These are phyloP conservation scores for Chenopodium album DNA, from an alignment of 148 eudicot species.

Conservation along the genomic window DNA sequence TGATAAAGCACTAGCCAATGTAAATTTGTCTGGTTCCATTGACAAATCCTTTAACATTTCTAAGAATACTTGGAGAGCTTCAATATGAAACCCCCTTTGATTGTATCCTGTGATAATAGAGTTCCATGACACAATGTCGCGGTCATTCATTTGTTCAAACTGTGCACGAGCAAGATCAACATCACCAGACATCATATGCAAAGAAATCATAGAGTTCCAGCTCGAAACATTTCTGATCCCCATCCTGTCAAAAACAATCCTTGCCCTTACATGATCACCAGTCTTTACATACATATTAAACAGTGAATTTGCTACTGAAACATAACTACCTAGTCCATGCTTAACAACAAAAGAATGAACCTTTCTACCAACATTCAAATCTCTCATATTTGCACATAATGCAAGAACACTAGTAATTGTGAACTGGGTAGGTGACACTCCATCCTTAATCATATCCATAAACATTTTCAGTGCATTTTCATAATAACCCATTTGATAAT, in stretches of 20 bases:
- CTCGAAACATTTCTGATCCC: slow-evolving; percentile 43
- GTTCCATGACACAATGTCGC: too few species aligned
- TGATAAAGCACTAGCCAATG: slow-evolving; percentile 41
- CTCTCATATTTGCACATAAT: slow-evolving; percentile 47
- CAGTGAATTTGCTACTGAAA: slow-evolving; percentile 62
- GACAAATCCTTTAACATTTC: slow-evolving; percentile 30
- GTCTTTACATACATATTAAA: slow-evolving; percentile 78
- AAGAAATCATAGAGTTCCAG: slow-evolving; percentile 57
- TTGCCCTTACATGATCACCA: slow-evolving; percentile 48
- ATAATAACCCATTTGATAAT: slow-evolving; percentile 46
- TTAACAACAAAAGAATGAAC: slow-evolving; percentile 60
- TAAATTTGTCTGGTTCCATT: slow-evolving; percentile 35
- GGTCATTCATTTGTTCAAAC: slow-evolving; percentile 29
- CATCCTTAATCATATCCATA: slow-evolving; percentile 42
- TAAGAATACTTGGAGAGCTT: slow-evolving; percentile 32
- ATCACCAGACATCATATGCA: slow-evolving; percentile 55
- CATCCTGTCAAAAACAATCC: slow-evolving; percentile 47
- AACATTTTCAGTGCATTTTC: slow-evolving; percentile 42
- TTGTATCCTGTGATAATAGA: too few species aligned
- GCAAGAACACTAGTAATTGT: slow-evolving; percentile 62
- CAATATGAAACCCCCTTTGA: slow-evolving; percentile 17
- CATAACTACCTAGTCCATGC: slow-evolving; percentile 45
- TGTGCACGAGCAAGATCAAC: slow-evolving; percentile 47
- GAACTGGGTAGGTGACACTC: slow-evolving; percentile 49
- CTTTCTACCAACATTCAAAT: slow-evolving; percentile 48